Base-by-base conservation (phyloP, 2,329 filamentous ascomycete genomes). In the Epichloe sylvatica region DNA sequence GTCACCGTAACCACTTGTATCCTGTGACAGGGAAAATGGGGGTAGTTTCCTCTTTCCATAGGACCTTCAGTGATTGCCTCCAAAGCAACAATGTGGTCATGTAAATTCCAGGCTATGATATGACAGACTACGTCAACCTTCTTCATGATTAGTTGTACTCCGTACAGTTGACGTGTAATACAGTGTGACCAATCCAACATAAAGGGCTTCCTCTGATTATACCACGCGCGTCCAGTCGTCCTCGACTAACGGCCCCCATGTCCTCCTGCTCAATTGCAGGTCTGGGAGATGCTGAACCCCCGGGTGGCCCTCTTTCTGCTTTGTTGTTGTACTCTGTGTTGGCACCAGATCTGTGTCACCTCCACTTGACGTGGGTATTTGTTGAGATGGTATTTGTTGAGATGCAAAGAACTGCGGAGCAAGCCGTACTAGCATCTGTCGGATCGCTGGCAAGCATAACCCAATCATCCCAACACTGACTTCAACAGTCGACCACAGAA, bases 401-500 rank as follows among this genome's bases (percentile, higher is more conserved):
- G 25, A 30, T 21, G 33, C 35, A n/a, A 45, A 45, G 9, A 45
- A 17, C 15, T 15, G 44, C 2, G 44, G 44, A 7, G n/a, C 30
- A 21, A n/a, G 6, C 13, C 35, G 45, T 25, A 47, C 36, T 15
- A 47, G 36, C 21, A 47, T 47, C 17, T 36, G 34, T 38, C 45
- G 45, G 12, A 47, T 25, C n/a, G 45, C n/a, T 11, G 45, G 45
- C 15, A 47, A 5, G 12, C 45, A 47, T 2, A 39, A 19, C 21
- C 45, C 25, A 1, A 47, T 52, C 57, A 44, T 44, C 13, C 41
- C 41, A 30, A 44, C 25, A 19, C 25, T 44, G 21, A 44, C 25
- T 34, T 44, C 57, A 40, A 60, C 49, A 37, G 45, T 52, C 9
- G 56, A 57, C 57, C 56, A 59, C 17, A 50, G 51, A 1, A 47